Evolutionary conservation across 768 basidiomycete genomes (phyloP), one percentile per base, ranked within the genome.

Genomic region (Tylopilus rubrobrunneus): DNA sequence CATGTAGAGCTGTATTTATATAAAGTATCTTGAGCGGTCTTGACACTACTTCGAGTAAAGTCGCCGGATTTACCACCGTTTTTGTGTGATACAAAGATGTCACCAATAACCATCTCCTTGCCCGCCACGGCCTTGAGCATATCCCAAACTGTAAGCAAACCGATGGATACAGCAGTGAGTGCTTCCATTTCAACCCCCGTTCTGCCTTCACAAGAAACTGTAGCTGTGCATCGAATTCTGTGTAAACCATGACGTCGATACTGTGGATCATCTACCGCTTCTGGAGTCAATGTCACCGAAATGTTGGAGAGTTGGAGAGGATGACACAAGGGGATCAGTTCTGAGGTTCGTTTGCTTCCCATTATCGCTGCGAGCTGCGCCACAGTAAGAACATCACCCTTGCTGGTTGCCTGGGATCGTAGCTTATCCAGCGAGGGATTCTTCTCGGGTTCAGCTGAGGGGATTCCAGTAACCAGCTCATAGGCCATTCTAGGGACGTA

Each of bases 131-230:
- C 87, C 71, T 95, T 94, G 29, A 94, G 78, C 92, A 96, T 94
- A 65, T 93, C 92, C 89, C 92, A 96, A 14, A 94, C 84, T 1
- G 90, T 91, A 50, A 95, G 73, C 31, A 90, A 76, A 6, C 85
- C 85, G 29, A 89, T 75, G 1, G 84, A 84, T 9, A 91, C 92
- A 23, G 86, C 86, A n/a, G 86, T 89, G 52, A 95, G 67, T 23
- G 92, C 93, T 71, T 97, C 95, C 88, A 98, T 93, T 74, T 93
- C 91, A 19, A 93, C 89, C 5, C 93, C 89, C 14, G 92, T 92
- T 67, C 84, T 85, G 14, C 89, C 88, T 67, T 85, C 80, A 59
- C 86, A 89, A 39, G 84, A 75, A 34, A 91, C 88, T 8, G 81
- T 85, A 25, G 85, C 88, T 34, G 72, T 69, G 60, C 87, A 90